Evolutionary conservation across 805 yeast species (phyloP).

Genomic region (Deakozyma indianensis): DNA sequence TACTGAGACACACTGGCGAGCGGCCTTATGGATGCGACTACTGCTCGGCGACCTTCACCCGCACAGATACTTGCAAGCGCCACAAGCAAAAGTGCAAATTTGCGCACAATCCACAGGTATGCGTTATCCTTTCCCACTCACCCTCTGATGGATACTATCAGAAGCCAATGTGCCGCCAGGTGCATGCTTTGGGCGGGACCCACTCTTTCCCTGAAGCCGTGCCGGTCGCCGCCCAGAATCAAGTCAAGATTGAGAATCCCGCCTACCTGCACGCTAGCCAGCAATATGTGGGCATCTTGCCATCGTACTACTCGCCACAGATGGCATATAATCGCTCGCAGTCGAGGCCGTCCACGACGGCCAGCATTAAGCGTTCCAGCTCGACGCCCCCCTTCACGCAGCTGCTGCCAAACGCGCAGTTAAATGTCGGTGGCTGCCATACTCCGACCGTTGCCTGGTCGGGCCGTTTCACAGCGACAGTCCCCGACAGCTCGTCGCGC

Average conservation of each 20-base stretch:
- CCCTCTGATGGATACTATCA: neutral
- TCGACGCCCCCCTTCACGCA: neutral
- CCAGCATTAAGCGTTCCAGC: neutral
- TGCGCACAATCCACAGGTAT: neutral
- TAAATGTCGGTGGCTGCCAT: neutral
- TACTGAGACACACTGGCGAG: constrained; percentile 89
- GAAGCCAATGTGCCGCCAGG: neutral
- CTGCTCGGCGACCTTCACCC: constrained; percentile 45
- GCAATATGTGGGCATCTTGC: neutral
- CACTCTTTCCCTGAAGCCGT: neutral
- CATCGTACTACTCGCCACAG: neutral
- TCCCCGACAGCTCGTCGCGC: neutral
- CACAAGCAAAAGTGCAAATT: constrained; percentile 27
- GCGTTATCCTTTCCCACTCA: neutral
- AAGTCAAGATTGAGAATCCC: neutral
- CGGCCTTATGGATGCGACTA: constrained; percentile 81
- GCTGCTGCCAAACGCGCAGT: neutral
- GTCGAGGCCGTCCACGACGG: neutral
- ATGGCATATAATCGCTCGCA: neutral
- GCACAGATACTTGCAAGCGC: constrained; percentile 67
- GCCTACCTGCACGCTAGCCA: neutral
- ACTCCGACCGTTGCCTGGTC: neutral
- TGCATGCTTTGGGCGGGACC: neutral
- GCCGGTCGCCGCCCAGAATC: neutral
- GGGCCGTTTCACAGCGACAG: neutral